Percentiles rank a stretch among this genome's conserved stretches.
Evolutionary conservation across 2,329 filamentous ascomycete species (phyloP).

Genomic region (Alternaria sp.): DNA sequence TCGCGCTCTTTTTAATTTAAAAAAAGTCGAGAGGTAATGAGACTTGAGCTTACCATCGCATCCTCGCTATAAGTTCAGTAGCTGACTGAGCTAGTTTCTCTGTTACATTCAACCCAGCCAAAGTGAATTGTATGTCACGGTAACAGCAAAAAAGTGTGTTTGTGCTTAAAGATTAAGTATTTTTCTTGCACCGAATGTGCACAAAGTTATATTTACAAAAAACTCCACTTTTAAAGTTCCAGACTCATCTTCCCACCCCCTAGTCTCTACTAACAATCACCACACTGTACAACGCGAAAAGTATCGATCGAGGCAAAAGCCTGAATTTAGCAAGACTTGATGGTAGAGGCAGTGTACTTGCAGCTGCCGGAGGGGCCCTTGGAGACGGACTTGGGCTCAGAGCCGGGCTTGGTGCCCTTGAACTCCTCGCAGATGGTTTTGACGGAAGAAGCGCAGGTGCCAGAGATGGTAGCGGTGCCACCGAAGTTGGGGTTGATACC

Average conservation of each 20-base stretch:
- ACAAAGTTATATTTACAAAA: constrained; percentile 30
- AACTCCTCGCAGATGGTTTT: constrained; percentile 50
- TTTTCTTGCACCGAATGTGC: constrained; percentile 26
- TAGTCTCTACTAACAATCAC: neutral
- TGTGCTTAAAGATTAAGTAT: constrained; percentile 11
- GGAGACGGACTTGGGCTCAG: constrained; percentile 41
- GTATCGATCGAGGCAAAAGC: neutral
- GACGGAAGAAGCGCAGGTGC: constrained; percentile 40
- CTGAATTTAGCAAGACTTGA: constrained; percentile 42
- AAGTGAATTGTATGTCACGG: neutral
- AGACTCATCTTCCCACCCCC: constrained; percentile 3
- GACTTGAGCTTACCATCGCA: neutral
- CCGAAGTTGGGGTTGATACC: constrained; percentile 64
- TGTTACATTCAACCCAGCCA: neutral
- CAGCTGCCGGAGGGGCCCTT: constrained; percentile 43
- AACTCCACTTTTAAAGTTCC: constrained; percentile 27
- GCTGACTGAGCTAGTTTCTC: too few relatives aligned
- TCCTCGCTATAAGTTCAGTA: neutral
- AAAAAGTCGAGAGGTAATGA: rapidly evolving
- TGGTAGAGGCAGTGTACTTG: constrained; percentile 45
- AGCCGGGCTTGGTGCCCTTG: constrained; percentile 42
- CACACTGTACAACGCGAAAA: neutral
- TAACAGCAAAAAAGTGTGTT: neutral
- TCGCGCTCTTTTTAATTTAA: rapidly evolving
- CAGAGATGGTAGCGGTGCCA: constrained; percentile 57